Conservation (phyloP, 345 rosid species). For the Rhizophora apiculata region DNA sequence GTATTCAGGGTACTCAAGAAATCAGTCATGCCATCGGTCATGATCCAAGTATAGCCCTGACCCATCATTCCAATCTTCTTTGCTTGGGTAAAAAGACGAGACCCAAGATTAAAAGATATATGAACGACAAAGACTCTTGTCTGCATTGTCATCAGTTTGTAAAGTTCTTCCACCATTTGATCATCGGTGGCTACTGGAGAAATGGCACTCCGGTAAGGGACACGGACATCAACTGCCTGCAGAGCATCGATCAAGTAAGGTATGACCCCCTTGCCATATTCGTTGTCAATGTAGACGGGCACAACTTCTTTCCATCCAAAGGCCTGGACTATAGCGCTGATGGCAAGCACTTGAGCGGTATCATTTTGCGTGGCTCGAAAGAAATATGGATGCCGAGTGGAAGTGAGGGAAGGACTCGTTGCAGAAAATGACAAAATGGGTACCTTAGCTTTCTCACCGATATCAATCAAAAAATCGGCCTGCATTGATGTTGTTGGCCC, state of each 20-base stretch:
- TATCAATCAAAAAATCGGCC: constrained; percentile 31
- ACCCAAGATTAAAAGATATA: constrained; percentile 30
- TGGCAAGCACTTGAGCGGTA: constrained; percentile 43
- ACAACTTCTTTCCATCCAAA: constrained; percentile 47
- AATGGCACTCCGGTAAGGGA: constrained; percentile 32
- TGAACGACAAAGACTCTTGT: constrained; percentile 56
- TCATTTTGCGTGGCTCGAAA: constrained; percentile 41
- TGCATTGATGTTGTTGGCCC: constrained; percentile 53
- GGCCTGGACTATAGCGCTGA: constrained; percentile 29
- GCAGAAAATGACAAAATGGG: constrained; percentile 52
- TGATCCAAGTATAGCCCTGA: constrained; percentile 57
- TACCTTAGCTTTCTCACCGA: constrained; percentile 39
- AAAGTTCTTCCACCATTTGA: constrained; percentile 35
- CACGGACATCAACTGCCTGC: constrained; percentile 16
- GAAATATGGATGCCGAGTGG: constrained; percentile 31
- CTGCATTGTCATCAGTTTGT: constrained; percentile 48
- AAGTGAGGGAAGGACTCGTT: constrained; percentile 33
- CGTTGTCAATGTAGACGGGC: constrained; percentile 35
- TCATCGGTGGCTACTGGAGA: constrained; percentile 33
- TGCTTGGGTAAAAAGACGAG: constrained; percentile 38
- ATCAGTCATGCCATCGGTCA: constrained; percentile 26
- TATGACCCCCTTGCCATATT: constrained; percentile 42
- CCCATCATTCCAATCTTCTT: constrained; percentile 53
- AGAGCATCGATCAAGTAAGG: constrained; percentile 38
- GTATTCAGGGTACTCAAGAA: constrained; percentile 4